Evolutionary conservation across 768 basidiomycete genomes (phyloP).

Genomic region (Hypholoma fasciculare): DNA sequence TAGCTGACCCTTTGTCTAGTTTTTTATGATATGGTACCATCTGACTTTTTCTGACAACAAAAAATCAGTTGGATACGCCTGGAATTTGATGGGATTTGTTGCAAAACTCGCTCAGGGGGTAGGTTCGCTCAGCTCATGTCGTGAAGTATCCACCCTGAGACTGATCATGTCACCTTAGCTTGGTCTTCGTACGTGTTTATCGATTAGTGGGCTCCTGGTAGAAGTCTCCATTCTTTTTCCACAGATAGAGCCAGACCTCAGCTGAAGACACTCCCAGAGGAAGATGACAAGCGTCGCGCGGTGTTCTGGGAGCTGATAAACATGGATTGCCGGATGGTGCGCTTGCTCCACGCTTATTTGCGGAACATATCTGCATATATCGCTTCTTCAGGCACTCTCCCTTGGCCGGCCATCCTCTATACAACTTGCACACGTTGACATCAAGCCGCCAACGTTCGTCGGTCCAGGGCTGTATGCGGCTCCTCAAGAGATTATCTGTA

Average conservation of each 20-base stretch:
- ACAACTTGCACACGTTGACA: constrained; percentile 63
- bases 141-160: neutral
- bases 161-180: constrained; percentile 37
- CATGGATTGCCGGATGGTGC: constrained; percentile 68
- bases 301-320: constrained; percentile 78
- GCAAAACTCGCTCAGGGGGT: constrained; percentile 75
- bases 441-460: constrained; percentile 51
- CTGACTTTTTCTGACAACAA: constrained; percentile 74
- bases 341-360: neutral
- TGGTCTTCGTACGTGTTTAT: constrained; percentile 57
- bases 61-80: constrained; percentile 70
- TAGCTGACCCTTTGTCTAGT: constrained; percentile 29
- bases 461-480: constrained; percentile 48
- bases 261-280: constrained; percentile 68
- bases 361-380: neutral
- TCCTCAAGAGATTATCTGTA: constrained; percentile 51
- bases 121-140: constrained; percentile 27
- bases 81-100: constrained; percentile 76
- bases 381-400: constrained; percentile 56
- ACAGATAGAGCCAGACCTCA: constrained; percentile 69
- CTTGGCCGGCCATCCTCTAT: constrained; percentile 76
- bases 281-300: constrained; percentile 65
- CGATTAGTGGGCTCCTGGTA: neutral
- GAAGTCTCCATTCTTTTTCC: constrained; percentile 1
- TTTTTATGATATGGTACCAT: constrained; percentile 76